Evolutionary conservation across 2,329 filamentous ascomycete genomes (phyloP).

Genomic region (Lasiodiplodia sp.): DNA sequence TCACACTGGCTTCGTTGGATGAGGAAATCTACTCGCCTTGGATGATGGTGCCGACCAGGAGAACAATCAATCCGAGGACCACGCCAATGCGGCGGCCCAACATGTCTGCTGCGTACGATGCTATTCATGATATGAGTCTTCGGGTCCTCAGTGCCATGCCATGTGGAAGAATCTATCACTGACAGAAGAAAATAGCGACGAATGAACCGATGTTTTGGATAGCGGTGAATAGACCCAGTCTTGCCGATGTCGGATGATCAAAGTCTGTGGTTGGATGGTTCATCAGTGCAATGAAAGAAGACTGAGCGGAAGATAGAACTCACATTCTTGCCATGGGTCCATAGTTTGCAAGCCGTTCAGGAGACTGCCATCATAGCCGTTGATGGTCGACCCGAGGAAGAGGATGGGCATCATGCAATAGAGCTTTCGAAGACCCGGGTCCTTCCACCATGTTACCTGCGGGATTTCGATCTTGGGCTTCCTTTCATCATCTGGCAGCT

Average conservation of each 20-base stretch:
- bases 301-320: slow-evolving; percentile 43
- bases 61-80: slow-evolving; percentile 61
- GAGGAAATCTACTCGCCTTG: slow-evolving; percentile 42
- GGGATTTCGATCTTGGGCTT: slow-evolving; percentile 37
- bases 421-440: slow-evolving; percentile 39
- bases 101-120: slow-evolving; percentile 32
- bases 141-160: slow-evolving; percentile 32
- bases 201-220: slow-evolving; percentile 59
- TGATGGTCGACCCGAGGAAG: slow-evolving; percentile 44
- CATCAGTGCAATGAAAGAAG: not conserved
- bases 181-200: slow-evolving; percentile 52
- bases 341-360: slow-evolving; percentile 59
- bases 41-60: slow-evolving; percentile 60
- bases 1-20: slow-evolving; percentile 38
- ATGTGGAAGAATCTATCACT: slow-evolving; percentile 41
- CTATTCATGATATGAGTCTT: slow-evolving; percentile 4
- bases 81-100: slow-evolving; percentile 57
- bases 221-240: slow-evolving; percentile 57
- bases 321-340: slow-evolving; percentile 48
- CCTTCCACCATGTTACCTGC: slow-evolving; percentile 43
- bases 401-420: slow-evolving; percentile 45
- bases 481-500: slow-evolving; percentile 1
- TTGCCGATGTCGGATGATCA: slow-evolving; percentile 40
- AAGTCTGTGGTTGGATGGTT: slow-evolving; percentile 40
- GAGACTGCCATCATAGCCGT: slow-evolving; percentile 57